Evolutionary conservation across 2,329 filamentous ascomycete genomes (phyloP).

Genomic region (Sporothrix protearum): DNA sequence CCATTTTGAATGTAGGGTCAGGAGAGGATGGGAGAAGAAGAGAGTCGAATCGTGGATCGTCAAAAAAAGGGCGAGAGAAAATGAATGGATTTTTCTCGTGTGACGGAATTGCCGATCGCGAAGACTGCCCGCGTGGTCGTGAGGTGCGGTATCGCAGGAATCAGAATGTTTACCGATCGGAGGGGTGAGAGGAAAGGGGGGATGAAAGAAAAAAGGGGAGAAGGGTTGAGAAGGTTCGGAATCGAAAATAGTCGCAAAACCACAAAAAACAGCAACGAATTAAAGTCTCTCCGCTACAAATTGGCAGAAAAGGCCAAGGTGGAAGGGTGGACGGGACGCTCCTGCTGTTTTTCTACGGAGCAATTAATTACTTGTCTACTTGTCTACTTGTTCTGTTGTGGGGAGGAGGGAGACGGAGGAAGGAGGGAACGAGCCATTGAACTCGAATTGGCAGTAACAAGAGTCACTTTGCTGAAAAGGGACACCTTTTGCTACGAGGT

Average conservation of each 20-base stretch:
- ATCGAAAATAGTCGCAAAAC: constrained; percentile 4
- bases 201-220: background rate
- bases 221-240: background rate
- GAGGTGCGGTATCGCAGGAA: constrained; percentile 4
- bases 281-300: constrained; percentile 10
- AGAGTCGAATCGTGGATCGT: background rate
- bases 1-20: constrained; percentile 41
- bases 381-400: constrained; percentile 3
- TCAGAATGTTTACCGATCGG: background rate
- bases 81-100: background rate
- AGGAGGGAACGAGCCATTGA: background rate
- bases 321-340: no score
- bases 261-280: background rate
- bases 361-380: background rate
- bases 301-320: constrained; percentile 5
- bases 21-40: background rate
- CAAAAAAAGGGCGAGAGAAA: background rate
- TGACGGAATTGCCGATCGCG: background rate
- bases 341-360: constrained; percentile 1
- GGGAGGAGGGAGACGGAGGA: background rate
- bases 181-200: background rate
- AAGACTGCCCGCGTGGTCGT: constrained; percentile 13
- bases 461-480: background rate
- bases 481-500: background rate
- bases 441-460: background rate